Base-by-base conservation (phyloP, 768 basidiomycete genomes). In the Russula ochroleuca region DNA sequence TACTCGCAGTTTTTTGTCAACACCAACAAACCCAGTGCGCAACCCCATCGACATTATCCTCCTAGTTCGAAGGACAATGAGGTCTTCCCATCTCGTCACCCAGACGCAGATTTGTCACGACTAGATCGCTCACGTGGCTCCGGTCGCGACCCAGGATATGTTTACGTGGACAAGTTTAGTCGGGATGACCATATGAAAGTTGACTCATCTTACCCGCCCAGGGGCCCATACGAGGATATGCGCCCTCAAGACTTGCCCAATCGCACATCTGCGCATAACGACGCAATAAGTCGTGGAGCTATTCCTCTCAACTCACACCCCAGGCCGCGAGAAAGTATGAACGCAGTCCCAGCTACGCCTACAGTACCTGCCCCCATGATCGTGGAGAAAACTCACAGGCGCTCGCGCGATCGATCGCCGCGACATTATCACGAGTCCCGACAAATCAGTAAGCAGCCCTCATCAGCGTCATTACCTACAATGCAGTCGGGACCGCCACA, bases 111-210 rank as follows among this genome's bases (percentile, higher is more conserved):
- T 25, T 28, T 45, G 10, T 21, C 48, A 11, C 61, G 45, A 47
- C 21, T 25, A 31, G 57, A 57, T 45, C 57, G 54, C 35, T 10
- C 50, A 19, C 64, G 55, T 37, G 21, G n/a, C 33, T 23, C 64
- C 1, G 51, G 21, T 59, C 64, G 55, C 17, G 56, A 59, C n/a
- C 15, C 49, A 33, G 57, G 6, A 14, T 57, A 62, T 48, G 45
- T 40, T 7, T 54, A 66, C 21, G 40, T 25, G 45, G 61, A 58
- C 41, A 59, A 43, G 60, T 48, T 38, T 55, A 63, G 57, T 49
- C 56, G 65, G 25, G 58, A 68, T 25, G 67, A 68, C 11, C 48
- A 52, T 43, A 66, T 68, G 65, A 56, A 63, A 31, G 33, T 57
- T 51, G 67, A 68, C 64, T 53, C 35, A 19, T 50, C 57, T 15